A percentile compares a stretch with the other conserved stretches of the same genome.
phyloP scores from a whole-genome alignment of 441 rosid genomes.

The Jatropha multifida region DNA sequence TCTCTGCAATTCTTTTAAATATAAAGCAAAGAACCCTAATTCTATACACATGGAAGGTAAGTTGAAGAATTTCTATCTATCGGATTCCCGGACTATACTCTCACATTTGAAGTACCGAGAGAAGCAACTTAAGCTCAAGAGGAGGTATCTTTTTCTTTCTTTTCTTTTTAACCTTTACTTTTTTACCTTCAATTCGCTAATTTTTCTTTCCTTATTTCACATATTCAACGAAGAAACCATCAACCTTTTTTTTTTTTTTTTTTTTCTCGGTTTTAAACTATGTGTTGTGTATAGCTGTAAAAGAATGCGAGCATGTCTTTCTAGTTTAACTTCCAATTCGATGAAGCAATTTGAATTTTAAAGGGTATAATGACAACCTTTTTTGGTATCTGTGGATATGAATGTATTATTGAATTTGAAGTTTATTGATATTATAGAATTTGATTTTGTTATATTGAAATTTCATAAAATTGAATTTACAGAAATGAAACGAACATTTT shows the following conservation, averaged over 20 bases:
- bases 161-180: not conserved
- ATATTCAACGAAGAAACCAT: too few relatives aligned
- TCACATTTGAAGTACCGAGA: constrained; percentile 49
- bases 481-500: too few relatives aligned
- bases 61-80: constrained; percentile 20
- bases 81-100: constrained; percentile 40
- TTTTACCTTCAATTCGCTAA: not conserved
- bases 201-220: too few relatives aligned
- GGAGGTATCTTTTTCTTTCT: constrained; percentile 40
- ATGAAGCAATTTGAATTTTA: not conserved
- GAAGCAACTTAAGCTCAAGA: constrained; percentile 44
- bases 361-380: not conserved
- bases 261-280: too few relatives aligned
- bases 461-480: too few relatives aligned
- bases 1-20: not conserved
- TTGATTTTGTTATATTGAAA: too few relatives aligned
- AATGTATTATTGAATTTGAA: not conserved
- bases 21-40: not conserved
- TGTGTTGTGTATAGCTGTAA: not conserved
- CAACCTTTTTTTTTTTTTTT: too few relatives aligned
- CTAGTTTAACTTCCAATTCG: not conserved
- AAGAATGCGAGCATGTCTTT: not conserved
- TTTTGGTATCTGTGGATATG: not conserved
- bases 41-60: constrained; percentile 17
- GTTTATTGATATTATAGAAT: too few relatives aligned